Evolutionary conservation across 352 stramenopile genomes (phyloP).

Genomic region (Pythium biforme): DNA sequence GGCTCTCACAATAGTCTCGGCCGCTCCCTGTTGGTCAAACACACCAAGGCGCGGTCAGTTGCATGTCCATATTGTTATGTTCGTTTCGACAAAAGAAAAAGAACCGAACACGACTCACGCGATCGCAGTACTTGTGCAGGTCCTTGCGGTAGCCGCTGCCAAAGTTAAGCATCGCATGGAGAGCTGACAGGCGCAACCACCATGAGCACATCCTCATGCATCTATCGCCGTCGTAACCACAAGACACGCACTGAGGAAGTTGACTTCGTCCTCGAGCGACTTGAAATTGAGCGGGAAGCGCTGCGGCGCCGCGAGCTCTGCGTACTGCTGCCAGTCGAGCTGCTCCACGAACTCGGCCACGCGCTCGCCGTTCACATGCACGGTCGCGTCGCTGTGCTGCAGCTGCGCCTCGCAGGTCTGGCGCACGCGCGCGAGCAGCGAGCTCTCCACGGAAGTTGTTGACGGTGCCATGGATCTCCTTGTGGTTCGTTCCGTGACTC

Average conservation of each 20-base stretch:
- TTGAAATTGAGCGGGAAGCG: constrained; percentile 79
- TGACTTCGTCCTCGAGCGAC: constrained; percentile 69
- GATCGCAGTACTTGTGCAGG: constrained; percentile 67
- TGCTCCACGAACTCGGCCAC: constrained; percentile 45
- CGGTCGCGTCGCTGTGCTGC: constrained; percentile 38
- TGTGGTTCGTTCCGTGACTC: background rate
- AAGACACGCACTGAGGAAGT: constrained; percentile 61
- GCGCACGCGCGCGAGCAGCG: constrained; percentile 50
- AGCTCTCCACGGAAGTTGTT: constrained; percentile 5
- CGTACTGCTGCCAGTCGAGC: constrained; percentile 54
- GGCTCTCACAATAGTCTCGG: constrained; percentile 68
- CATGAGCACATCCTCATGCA: background rate
- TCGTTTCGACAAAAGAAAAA: background rate
- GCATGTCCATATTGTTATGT: background rate
- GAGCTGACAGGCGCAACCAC: constrained; percentile 25
- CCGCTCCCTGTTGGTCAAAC: constrained; percentile 39
- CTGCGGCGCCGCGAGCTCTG: constrained; percentile 40
- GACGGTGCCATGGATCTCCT: constrained; percentile 32
- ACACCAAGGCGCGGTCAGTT: background rate
- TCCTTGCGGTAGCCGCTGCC: constrained; percentile 79
- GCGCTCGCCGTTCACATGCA: constrained; percentile 53
- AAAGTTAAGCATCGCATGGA: constrained; percentile 78
- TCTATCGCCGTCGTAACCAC: background rate
- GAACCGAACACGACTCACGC: no score
- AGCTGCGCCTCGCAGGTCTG: constrained; percentile 52